These are phyloP conservation scores for Cardiospermum halicacabum DNA, from an alignment of 345 rosid genomes.

Conservation along the genomic window DNA sequence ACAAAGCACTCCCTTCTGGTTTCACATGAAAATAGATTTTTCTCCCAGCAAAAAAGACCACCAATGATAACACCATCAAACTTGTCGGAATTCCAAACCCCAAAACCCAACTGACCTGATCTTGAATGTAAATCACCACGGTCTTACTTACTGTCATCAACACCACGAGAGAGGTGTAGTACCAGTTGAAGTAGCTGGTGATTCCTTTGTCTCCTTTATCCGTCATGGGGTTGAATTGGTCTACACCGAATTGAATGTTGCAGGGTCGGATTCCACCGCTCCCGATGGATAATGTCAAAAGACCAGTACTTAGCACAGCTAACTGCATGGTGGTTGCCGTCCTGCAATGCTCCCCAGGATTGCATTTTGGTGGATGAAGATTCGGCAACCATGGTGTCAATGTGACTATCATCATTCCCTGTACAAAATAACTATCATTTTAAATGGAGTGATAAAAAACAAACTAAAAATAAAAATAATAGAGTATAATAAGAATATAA, in stretches of 20 bases:
- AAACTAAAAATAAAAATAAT: too few relatives aligned
- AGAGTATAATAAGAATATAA: too few relatives aligned
- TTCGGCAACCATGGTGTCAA: too few relatives aligned
- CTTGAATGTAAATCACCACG: slow-evolving; percentile 57
- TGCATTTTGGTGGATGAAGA: too few relatives aligned
- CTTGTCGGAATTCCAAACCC: slow-evolving; percentile 60
- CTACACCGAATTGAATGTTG: slow-evolving; percentile 81
- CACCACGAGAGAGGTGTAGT: slow-evolving; percentile 70
- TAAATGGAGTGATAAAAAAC: too few relatives aligned
- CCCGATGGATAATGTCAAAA: slow-evolving; percentile 53
- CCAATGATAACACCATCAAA: slow-evolving; percentile 44
- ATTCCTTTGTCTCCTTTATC: slow-evolving; percentile 46
- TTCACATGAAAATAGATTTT: slow-evolving; percentile 39
- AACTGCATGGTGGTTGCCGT: too few relatives aligned
- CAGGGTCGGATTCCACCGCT: slow-evolving; percentile 74
- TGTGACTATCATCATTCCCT: too few relatives aligned
- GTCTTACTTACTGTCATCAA: slow-evolving; percentile 55
- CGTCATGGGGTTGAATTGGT: slow-evolving; percentile 56
- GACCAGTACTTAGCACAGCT: slow-evolving; percentile 34
- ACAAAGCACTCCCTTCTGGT: slow-evolving; percentile 55
- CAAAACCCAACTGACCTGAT: slow-evolving; percentile 60
- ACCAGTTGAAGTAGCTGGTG: slow-evolving; percentile 76
- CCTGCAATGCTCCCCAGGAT: too few relatives aligned
- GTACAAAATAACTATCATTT: too few relatives aligned
- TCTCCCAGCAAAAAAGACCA: slow-evolving; percentile 50